phyloP scores from a whole-genome alignment of 257 asterid species.

The Nicotiana attenuata region DNA sequence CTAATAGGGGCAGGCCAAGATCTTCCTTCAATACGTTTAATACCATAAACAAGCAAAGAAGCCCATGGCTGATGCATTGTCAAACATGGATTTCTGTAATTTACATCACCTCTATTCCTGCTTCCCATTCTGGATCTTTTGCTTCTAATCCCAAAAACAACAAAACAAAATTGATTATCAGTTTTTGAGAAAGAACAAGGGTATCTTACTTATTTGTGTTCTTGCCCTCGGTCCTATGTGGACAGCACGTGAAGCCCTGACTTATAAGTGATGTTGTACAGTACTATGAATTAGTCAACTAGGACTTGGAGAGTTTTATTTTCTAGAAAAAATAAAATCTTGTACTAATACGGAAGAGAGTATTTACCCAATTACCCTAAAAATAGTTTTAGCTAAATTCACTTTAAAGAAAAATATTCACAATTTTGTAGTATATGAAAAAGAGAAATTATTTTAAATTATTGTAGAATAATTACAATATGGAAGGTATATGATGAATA shows the following conservation, averaged over 20 bases:
- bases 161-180: background rate
- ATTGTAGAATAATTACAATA: no score
- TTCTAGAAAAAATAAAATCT: no score
- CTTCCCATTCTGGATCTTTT: conserved; percentile 35
- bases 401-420: no score
- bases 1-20: conserved; percentile 89
- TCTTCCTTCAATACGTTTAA: conserved; percentile 92
- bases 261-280: background rate
- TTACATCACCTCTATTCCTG: conserved; percentile 29
- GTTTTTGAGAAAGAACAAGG: background rate
- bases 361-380: no score
- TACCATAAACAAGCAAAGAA: conserved; percentile 81
- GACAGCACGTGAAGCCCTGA: background rate
- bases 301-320: no score
- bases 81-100: conserved; percentile 76
- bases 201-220: no score
- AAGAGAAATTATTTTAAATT: no score
- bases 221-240: background rate
- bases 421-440: no score
- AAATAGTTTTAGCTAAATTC: no score
- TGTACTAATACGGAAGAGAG: no score
- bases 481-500: no score
- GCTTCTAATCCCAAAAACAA: background rate
- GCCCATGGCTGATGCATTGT: conserved; percentile 99
- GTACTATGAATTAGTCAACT: background rate